These are phyloP conservation scores for Tilletia caries DNA, from an alignment of 1,284 basidiomycete species.

Conservation along the genomic window DNA sequence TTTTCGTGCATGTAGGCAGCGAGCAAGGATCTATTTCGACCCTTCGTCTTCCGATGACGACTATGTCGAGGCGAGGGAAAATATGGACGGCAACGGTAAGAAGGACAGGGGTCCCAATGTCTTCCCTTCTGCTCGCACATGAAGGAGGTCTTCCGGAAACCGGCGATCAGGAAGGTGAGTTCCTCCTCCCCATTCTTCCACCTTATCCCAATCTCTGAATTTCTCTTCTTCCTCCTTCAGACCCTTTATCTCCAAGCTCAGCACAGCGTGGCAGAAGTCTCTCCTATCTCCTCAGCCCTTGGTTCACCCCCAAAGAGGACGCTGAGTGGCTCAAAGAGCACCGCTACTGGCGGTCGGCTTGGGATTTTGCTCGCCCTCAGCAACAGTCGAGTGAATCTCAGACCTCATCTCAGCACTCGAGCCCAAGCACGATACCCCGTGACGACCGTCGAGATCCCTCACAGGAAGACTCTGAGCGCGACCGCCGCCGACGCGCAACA, in stretches of 20 bases:
- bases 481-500: no score
- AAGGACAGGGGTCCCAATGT: background rate
- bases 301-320: constrained; percentile 5
- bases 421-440: no score
- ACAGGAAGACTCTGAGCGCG: no score
- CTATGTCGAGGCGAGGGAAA: background rate
- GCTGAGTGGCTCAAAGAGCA: background rate
- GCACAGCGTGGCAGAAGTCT: background rate
- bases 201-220: no score
- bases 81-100: background rate
- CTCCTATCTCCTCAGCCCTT: background rate
- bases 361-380: background rate
- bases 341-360: background rate
- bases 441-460: no score
- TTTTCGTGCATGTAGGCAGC: no score
- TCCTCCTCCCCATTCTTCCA: no score
- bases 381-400: no score
- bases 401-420: no score
- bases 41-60: background rate
- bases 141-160: background rate
- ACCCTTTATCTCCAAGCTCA: background rate
- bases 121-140: background rate
- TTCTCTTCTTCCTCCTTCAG: no score
- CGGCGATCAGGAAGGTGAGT: no score
- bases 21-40: no score